Percentiles rank a stretch among this genome's conserved stretches.
These are phyloP conservation scores for Septoria linicola DNA, from an alignment of 2,329 filamentous ascomycete genomes.

Conservation along the genomic window DNA sequence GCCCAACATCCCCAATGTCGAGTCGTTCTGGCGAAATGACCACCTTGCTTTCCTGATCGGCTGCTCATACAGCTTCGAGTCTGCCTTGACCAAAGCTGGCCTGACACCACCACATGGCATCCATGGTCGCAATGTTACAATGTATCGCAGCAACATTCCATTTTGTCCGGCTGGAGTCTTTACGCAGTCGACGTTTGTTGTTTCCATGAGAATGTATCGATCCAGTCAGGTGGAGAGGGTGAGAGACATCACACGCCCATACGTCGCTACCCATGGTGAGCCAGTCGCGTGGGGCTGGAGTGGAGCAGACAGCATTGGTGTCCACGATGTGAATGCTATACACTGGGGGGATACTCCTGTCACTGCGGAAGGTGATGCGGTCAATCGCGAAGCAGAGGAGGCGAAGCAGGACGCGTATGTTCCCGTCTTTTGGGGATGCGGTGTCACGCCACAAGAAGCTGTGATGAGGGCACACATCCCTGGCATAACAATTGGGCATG, in stretches of 20 bases:
- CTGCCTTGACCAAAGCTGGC: conserved; percentile 52
- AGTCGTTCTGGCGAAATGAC: conserved; percentile 55
- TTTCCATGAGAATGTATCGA: conserved; percentile 63
- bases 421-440: conserved; percentile 63
- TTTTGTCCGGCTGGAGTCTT: conserved; percentile 61
- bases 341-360: conserved; percentile 58
- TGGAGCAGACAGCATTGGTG: conserved; percentile 52
- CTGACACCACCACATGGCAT: conserved; percentile 53
- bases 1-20: conserved; percentile 46
- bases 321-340: conserved; percentile 52
- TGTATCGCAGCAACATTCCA: conserved; percentile 61
- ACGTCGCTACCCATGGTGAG: conserved; percentile 60
- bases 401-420: conserved; percentile 38
- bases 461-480: conserved; percentile 56
- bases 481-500: conserved; percentile 60
- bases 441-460: conserved; percentile 65
- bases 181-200: conserved; percentile 54
- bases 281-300: conserved; percentile 66
- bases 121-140: conserved; percentile 54
- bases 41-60: conserved; percentile 64
- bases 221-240: conserved; percentile 52
- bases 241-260: conserved; percentile 56
- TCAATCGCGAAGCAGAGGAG: not conserved
- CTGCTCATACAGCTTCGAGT: conserved; percentile 64
- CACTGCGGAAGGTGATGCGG: conserved; percentile 33